Base-by-base conservation (phyloP, 768 basidiomycete species). In the Tulasnella sp. region DNA sequence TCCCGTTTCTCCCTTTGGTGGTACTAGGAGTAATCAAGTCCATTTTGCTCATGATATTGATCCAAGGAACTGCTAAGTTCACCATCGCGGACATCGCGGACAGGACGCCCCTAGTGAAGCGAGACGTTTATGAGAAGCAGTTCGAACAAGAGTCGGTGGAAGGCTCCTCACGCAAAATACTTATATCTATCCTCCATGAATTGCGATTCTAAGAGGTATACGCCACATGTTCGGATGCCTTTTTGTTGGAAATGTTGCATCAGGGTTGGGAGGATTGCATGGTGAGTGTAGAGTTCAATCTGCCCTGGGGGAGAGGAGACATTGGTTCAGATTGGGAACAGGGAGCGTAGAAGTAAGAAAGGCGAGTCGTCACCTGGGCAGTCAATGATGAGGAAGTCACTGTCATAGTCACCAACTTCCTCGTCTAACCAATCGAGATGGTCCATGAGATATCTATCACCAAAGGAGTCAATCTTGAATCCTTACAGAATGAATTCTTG, bases 111-210 rank as follows among this genome's bases (percentile, higher is more conserved):
- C 90, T 90, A 51, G 29, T 37, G 9, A 23, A 39, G 14, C n/a
- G 43, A 7, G 4, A 15, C 45, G 57, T 45, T 62, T 64, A 57
- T 60, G 45, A 31, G 29, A 41, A 35, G 11, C 17, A 39, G 32
- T 53, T 41, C 34, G 15, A 11, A 35, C 46, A 54, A 59, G 36
- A 42, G 25, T 35, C 39, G 53, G 31, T 55, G 60, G 36, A 32
- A 15, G 23, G 6, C 19, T 56, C 59, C 63, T 32, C 48, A 83
- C 87, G 86, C 86, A 71, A 99, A 99, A 71, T 96, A 99, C 66
- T 99, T 99, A 69, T 91, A 87, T 62, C 86, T 84, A 69, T 99
- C 96, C 70, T 99, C 96, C 91, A 98, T 98, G 71, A 99, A 99
- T 64, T 99, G 96, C 0, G 89, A 92, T 67, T 99, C 96, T 61